Conservation (phyloP, 257 asterid species). For the Solanum sejunctum region DNA sequence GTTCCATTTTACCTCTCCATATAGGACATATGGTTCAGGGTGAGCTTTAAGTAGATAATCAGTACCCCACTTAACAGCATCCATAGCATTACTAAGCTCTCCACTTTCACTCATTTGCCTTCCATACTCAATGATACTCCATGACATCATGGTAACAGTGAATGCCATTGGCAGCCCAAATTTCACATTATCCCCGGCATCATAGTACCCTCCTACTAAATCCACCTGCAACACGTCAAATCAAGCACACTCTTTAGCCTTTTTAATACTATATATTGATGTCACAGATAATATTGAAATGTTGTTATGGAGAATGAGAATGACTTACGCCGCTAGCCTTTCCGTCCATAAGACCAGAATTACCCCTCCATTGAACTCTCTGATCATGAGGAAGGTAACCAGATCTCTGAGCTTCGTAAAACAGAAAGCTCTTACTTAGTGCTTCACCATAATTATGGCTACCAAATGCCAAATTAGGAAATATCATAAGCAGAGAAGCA, state of each 20-base stretch:
- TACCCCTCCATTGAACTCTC: conserved; percentile 82
- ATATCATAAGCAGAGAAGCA: conserved; percentile 29
- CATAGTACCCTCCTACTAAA: conserved; percentile 95
- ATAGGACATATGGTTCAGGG: conserved; percentile 72
- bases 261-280: no score
- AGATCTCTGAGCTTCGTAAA: conserved; percentile 98
- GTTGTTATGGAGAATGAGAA: not conserved
- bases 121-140: conserved; percentile 92
- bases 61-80: conserved; percentile 95
- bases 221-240: conserved; percentile 46
- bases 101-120: conserved; percentile 61
- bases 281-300: not conserved
- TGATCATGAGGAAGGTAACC: conserved; percentile 72
- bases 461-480: conserved; percentile 38
- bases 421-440: conserved; percentile 67
- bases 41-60: conserved; percentile 96
- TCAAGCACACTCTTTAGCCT: not conserved
- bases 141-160: conserved; percentile 86
- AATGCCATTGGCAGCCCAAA: conserved; percentile 97
- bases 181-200: conserved; percentile 97
- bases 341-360: conserved; percentile 92
- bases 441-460: conserved; percentile 84
- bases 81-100: conserved; percentile 70
- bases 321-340: conserved; percentile 58
- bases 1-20: conserved; percentile 57